Evolutionary conservation across 306 rosid species (phyloP).

Genomic region (Myrica gale): DNA sequence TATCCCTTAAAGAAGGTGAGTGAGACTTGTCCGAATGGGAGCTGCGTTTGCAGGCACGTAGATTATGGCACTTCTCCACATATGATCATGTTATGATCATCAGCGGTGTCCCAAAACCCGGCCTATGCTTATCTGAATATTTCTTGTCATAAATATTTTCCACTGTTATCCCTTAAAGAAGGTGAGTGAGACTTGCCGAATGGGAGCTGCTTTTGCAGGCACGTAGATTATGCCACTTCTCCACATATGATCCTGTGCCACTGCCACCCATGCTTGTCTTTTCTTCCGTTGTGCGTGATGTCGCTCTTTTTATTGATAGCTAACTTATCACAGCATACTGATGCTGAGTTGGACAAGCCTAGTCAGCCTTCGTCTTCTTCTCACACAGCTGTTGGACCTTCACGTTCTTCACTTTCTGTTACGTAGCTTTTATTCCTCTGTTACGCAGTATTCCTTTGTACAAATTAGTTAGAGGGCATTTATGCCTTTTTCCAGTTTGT

Average conservation of each 20-base stretch:
- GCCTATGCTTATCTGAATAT: conserved; percentile 13
- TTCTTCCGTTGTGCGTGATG: conserved; percentile 37
- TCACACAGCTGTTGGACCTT: too few species aligned
- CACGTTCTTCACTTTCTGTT: too few species aligned
- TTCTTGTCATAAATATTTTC: conserved; percentile 16
- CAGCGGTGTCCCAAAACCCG: too few species aligned
- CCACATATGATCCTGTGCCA: conserved; percentile 16
- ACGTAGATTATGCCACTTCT: conserved; percentile 53
- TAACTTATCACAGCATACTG: neutral
- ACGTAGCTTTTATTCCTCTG: too few species aligned
- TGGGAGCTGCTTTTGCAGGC: conserved; percentile 54
- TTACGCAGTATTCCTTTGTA: too few species aligned
- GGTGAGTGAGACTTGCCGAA: conserved; percentile 43
- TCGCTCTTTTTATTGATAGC: conserved; percentile 20
- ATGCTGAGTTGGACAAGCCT: too few species aligned
- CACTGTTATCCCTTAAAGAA: conserved; percentile 33
- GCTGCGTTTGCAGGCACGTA: conserved; percentile 63
- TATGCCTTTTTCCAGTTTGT: too few species aligned
- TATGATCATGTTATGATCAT: too few species aligned
- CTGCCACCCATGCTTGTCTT: conserved; percentile 33
- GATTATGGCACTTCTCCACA: conserved; percentile 43
- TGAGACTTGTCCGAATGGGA: conserved; percentile 46
- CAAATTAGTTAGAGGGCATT: too few species aligned
- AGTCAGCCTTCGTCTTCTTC: too few species aligned
- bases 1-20: conserved; percentile 32